Percentiles rank a stretch among this genome's conserved stretches.
Evolutionary conservation across 2,329 filamentous ascomycete genomes (phyloP).

Genomic region (Botrytis byssoidea): DNA sequence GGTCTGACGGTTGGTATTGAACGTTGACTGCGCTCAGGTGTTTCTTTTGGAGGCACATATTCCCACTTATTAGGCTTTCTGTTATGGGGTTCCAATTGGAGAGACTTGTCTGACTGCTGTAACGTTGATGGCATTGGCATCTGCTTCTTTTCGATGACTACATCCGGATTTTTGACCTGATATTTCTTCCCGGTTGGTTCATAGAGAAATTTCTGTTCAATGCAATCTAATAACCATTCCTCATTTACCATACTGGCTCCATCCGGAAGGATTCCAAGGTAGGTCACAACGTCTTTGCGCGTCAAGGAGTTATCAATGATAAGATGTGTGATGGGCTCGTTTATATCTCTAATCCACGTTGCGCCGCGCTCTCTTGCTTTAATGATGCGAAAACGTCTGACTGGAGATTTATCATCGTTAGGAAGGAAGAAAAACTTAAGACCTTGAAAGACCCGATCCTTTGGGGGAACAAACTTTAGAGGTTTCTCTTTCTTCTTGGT

Average conservation of each 20-base stretch:
- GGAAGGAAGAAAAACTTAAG: slow-evolving; percentile 77
- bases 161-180: slow-evolving; percentile 41
- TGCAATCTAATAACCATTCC: slow-evolving; percentile 66
- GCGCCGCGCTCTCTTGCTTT: slow-evolving; percentile 76
- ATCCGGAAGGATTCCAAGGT: slow-evolving; percentile 46
- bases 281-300: slow-evolving; percentile 61
- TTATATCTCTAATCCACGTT: slow-evolving; percentile 61
- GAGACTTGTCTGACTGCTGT: slow-evolving; percentile 33
- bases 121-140: neutral
- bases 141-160: slow-evolving; percentile 8
- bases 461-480: slow-evolving; percentile 50
- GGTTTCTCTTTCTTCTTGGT: slow-evolving; percentile 48
- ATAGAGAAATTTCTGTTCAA: slow-evolving; percentile 56
- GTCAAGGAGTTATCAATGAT: slow-evolving; percentile 70
- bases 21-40: slow-evolving; percentile 40
- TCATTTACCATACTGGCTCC: slow-evolving; percentile 63
- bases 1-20: neutral
- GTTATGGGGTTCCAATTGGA: slow-evolving; percentile 51
- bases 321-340: slow-evolving; percentile 66
- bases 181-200: slow-evolving; percentile 61
- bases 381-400: slow-evolving; percentile 68
- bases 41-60: slow-evolving; percentile 42
- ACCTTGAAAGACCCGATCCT: slow-evolving; percentile 57
- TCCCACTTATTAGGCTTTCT: slow-evolving; percentile 40
- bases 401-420: slow-evolving; percentile 68